phyloP scores from a whole-genome alignment of 176 grass and related monocot species.

The Triticum urartu region DNA sequence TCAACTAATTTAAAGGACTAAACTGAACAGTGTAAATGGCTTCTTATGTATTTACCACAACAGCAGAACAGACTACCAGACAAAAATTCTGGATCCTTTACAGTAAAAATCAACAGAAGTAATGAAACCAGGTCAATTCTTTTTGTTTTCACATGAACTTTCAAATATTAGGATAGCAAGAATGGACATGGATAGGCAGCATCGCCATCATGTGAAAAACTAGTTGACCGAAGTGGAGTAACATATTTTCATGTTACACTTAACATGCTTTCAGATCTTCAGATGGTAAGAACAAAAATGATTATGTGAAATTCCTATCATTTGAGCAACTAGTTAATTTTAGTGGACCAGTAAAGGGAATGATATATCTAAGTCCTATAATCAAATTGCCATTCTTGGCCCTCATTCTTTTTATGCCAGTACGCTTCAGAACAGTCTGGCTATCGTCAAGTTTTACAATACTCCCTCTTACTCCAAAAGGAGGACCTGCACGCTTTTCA shows the following conservation, averaged over 20 bases:
- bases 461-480: background rate
- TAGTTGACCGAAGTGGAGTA: background rate
- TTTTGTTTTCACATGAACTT: background rate
- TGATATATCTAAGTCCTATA: conserved; percentile 12
- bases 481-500: background rate
- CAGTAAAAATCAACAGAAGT: conserved; percentile 1
- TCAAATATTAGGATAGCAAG: conserved; percentile 6
- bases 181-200: background rate
- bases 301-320: conserved; percentile 3
- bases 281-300: background rate
- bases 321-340: conserved; percentile 26
- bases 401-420: conserved; percentile 9
- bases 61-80: conserved; percentile 4
- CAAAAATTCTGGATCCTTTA: background rate
- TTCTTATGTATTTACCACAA: background rate
- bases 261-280: conserved; percentile 8
- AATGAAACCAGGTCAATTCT: conserved; percentile 9
- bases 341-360: background rate
- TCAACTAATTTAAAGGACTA: background rate
- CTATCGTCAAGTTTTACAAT: background rate
- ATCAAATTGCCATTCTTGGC: background rate
- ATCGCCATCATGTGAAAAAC: background rate
- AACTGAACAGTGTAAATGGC: background rate
- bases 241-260: background rate
- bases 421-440: conserved; percentile 20